phyloP scores from a whole-genome alignment of 805 yeast genomes.

The Suhomyces pyralidae region DNA sequence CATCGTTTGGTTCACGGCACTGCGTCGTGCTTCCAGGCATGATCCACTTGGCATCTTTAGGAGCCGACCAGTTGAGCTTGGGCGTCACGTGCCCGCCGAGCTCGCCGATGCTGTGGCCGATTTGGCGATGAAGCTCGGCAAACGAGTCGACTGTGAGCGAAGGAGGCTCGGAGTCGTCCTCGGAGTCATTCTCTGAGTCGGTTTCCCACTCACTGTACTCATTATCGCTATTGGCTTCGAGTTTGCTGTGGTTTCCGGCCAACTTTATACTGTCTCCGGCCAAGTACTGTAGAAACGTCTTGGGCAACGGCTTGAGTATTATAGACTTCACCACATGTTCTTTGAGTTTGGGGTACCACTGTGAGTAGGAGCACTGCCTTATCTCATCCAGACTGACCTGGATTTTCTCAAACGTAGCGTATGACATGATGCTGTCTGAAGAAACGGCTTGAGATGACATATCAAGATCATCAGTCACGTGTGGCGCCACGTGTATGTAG shows the following conservation, averaged over 20 bases:
- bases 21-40: constrained; percentile 70
- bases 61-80: constrained; percentile 95
- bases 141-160: constrained; percentile 43
- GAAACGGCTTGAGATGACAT: not conserved
- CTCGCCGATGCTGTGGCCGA: constrained; percentile 45
- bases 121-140: constrained; percentile 54
- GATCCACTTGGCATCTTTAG: constrained; percentile 94
- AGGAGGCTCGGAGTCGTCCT: constrained; percentile 14
- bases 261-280: constrained; percentile 65
- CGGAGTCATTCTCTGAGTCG: constrained; percentile 26
- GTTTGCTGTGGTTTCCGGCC: constrained; percentile 46
- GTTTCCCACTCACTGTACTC: constrained; percentile 78
- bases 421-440: not conserved
- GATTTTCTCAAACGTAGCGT: constrained; percentile 29
- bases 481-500: too few species aligned
- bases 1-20: constrained; percentile 68
- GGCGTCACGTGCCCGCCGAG: constrained; percentile 68
- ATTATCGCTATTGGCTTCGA: constrained; percentile 46
- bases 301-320: constrained; percentile 33
- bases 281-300: constrained; percentile 32
- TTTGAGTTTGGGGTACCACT: constrained; percentile 30
- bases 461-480: too few species aligned
- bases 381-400: constrained; percentile 25
- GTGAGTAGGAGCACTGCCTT: constrained; percentile 31
- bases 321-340: constrained; percentile 18